Evolutionary conservation across 2,329 filamentous ascomycete species (phyloP).

Genomic region (Cordyceps pruinosa): DNA sequence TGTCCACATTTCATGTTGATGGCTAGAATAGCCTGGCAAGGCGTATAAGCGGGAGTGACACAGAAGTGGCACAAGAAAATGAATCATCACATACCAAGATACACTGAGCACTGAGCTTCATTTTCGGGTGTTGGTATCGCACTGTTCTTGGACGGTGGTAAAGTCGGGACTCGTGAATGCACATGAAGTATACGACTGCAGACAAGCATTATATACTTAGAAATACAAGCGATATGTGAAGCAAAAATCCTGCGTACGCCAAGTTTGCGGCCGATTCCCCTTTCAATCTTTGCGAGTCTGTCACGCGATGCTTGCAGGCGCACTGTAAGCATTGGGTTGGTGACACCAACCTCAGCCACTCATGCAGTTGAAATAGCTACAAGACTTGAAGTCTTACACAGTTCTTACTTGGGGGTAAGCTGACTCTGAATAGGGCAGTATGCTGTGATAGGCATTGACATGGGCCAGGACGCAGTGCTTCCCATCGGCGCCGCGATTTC

Average conservation of each 20-base stretch:
- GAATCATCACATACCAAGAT: not conserved
- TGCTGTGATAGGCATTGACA: no score
- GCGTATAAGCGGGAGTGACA: not conserved
- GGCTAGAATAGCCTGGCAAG: not conserved
- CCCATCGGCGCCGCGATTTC: no score
- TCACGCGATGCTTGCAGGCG: no score
- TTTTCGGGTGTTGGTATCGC: not conserved
- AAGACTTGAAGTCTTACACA: no score
- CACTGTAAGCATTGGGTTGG: no score
- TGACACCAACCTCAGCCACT: no score
- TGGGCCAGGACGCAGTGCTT: no score
- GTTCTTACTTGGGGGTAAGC: no score
- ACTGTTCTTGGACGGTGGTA: not conserved
- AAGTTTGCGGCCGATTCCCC: no score
- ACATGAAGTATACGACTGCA: not conserved
- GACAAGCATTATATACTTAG: not conserved
- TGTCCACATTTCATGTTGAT: not conserved
- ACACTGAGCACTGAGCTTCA: not conserved
- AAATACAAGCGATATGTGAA: not conserved
- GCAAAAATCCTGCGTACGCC: no score
- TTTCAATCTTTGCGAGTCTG: not conserved
- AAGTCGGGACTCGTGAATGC: not conserved
- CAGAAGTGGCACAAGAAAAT: not conserved
- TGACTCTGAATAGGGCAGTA: no score
- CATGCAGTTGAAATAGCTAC: no score